Evolutionary conservation across 768 basidiomycete species (phyloP), one percentile per base, ranked within the genome.

Genomic region (Leccinum longicurvipes): DNA sequence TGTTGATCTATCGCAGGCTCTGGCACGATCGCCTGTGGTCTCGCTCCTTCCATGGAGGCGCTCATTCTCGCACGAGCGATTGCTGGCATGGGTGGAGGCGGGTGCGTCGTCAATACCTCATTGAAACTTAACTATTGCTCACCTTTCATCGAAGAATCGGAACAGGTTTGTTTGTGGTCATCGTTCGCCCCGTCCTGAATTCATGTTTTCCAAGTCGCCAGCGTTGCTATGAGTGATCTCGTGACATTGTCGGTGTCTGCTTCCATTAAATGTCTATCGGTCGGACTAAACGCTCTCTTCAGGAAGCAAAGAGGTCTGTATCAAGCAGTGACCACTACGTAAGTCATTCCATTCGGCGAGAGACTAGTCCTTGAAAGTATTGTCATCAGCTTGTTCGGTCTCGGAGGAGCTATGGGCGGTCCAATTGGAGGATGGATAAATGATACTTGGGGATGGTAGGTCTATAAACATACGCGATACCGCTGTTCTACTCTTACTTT

Each of bases 271-370:
- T 25, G 0, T 21, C 29, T 42, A 39, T 60, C 39, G 21, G 57
- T 32, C 23, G 19, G 8, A 41, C 42, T 59, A 47, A 48, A 24
- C 39, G 44, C 36, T 51, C 32, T 29, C n/a, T 32, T 28, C 65
- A 92, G 91, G 63, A 87, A 88, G 67, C 85, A 91, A 57, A 81
- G 95, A 51, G 94, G 93, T 2, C 72, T 96, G 10, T 95, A 93
- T 66, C 95, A 98, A 70, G 94, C 93, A 54, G 79, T 93, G 77
- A 85, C 88, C 31, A 93, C 92, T 67, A 83, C 93, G 91, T 91
- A 76, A 62, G 83, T 67, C 31, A 3, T 7, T 54, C 29, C 44
- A 47, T 41, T 42, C 24, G 32, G 7, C 42, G 17, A 47, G 51
- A 47, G 19, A 17, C 54, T 65, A 45, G 48, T 53, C n/a, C 55